A percentile compares a stretch with the other conserved stretches of the same genome.
phyloP scores from a whole-genome alignment of 768 basidiomycete genomes.

The Tylopilus plumbeoviolaceoides region DNA sequence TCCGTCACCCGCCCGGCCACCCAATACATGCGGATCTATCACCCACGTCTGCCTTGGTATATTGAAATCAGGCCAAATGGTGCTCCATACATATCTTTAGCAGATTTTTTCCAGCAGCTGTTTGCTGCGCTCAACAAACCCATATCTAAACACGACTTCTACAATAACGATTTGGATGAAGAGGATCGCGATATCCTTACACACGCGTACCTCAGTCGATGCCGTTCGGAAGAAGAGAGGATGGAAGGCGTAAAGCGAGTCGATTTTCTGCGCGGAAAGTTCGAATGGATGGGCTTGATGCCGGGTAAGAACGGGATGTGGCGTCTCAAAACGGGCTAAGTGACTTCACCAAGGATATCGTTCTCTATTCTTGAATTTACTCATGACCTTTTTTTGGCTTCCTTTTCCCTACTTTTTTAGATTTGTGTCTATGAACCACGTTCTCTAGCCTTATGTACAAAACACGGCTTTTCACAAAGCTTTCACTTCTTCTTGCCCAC shows the following conservation, averaged over 20 bases:
- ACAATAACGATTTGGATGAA: constrained; percentile 51
- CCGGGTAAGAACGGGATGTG: constrained; percentile 56
- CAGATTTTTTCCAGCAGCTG: constrained; percentile 50
- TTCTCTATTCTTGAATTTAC: not conserved
- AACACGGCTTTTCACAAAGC: not conserved
- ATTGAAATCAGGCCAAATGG: constrained; percentile 47
- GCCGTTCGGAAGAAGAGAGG: constrained; percentile 32
- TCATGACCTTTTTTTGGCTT: not conserved
- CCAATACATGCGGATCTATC: constrained; percentile 50
- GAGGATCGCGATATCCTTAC: constrained; percentile 42
- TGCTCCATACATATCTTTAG: constrained; percentile 54
- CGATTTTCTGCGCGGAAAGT: constrained; percentile 56
- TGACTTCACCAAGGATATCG: not conserved
- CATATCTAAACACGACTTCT: constrained; percentile 54
- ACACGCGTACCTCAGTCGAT: constrained; percentile 44
- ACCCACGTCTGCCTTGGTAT: constrained; percentile 61
- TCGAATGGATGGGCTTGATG: constrained; percentile 50
- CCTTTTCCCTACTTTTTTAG: not conserved
- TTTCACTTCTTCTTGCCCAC: not conserved
- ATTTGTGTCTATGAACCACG: not conserved
- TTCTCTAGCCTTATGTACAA: not conserved
- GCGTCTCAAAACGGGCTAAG: constrained; percentile 53
- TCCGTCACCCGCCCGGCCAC: constrained; percentile 51
- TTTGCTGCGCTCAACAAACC: constrained; percentile 39
- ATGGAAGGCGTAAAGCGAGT: constrained; percentile 49